phyloP scores from a whole-genome alignment of 2,329 filamentous ascomycete species.

The Verticillium dahliae region DNA sequence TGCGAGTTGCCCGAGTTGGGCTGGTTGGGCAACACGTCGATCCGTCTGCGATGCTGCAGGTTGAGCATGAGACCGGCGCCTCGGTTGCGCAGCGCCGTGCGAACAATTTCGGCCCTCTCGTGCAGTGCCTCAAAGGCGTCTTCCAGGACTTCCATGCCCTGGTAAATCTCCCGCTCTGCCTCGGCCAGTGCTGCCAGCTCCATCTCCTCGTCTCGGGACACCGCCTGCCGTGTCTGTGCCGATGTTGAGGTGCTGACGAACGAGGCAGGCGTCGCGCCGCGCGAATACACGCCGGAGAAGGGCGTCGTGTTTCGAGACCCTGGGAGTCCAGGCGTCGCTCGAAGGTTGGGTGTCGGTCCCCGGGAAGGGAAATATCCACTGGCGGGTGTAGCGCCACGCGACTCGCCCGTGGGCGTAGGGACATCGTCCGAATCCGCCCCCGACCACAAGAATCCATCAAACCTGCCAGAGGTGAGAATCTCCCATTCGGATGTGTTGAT shows the following conservation, averaged over 20 bases:
- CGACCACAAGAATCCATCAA: conserved; percentile 93
- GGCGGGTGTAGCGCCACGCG: conserved; percentile 45
- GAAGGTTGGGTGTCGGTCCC: conserved; percentile 27
- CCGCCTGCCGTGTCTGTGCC: conserved; percentile 45
- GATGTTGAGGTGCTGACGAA: conserved; percentile 53
- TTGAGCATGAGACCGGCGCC: conserved; percentile 67
- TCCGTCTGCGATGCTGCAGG: conserved; percentile 53
- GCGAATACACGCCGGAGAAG: conserved; percentile 43
- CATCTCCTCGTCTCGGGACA: conserved; percentile 88
- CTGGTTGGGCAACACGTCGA: conserved; percentile 42
- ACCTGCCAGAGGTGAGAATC: conserved; percentile 85
- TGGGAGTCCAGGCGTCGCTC: conserved; percentile 31
- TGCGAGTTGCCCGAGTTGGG: conserved; percentile 39
- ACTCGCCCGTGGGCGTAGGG: conserved; percentile 33
- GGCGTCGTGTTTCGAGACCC: conserved; percentile 41
- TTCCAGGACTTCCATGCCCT: conserved; percentile 89
- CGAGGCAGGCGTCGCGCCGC: conserved; percentile 50
- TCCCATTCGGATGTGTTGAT: conserved; percentile 96
- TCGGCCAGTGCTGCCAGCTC: conserved; percentile 87
- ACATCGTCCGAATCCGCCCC: conserved; percentile 64
- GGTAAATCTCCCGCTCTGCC: conserved; percentile 87
- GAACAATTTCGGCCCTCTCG: conserved; percentile 72
- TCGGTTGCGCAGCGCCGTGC: conserved; percentile 72
- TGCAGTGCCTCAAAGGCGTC: conserved; percentile 93
- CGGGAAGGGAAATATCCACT: conserved; percentile 36